Evolutionary conservation across 495 filamentous ascomycete species (phyloP).

Genomic region (Polyplosphaeria fusca): DNA sequence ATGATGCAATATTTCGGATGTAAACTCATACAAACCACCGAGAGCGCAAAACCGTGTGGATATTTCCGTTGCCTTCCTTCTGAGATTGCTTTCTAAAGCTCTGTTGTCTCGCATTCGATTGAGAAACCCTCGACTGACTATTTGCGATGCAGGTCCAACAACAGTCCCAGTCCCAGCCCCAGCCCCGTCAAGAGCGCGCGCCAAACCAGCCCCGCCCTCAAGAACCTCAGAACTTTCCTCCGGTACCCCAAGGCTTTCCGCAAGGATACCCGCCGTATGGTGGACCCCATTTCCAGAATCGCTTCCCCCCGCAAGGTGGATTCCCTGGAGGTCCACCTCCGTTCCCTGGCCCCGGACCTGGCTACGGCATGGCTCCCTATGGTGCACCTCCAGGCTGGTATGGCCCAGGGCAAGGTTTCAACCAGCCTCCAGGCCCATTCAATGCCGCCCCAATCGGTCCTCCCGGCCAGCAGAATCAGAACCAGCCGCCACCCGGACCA

Average conservation of each 20-base stretch:
- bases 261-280: not conserved
- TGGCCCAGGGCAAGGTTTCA: conserved; percentile 71
- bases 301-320: conserved; percentile 53
- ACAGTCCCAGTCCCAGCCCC: too few species aligned
- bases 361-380: conserved; percentile 46
- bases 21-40: conserved; percentile 64
- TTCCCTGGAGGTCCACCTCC: conserved; percentile 58
- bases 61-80: conserved; percentile 99
- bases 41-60: conserved; percentile 95
- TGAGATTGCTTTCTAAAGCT: conserved; percentile 50
- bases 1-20: conserved; percentile 88
- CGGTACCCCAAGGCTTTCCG: conserved; percentile 42
- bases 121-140: conserved; percentile 11
- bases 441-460: conserved; percentile 41
- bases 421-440: conserved; percentile 47
- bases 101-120: not conserved
- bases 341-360: conserved; percentile 43
- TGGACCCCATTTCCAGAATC: conserved; percentile 31
- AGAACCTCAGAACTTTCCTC: conserved; percentile 38
- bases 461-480: conserved; percentile 41
- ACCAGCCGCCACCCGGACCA: conserved; percentile 45
- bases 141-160: conserved; percentile 34
- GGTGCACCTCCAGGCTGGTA: conserved; percentile 76
- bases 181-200: conserved; percentile 14
- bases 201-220: conserved; percentile 43